Base-by-base conservation (phyloP, 257 asterid species). In the Buddleja alternifolia region DNA sequence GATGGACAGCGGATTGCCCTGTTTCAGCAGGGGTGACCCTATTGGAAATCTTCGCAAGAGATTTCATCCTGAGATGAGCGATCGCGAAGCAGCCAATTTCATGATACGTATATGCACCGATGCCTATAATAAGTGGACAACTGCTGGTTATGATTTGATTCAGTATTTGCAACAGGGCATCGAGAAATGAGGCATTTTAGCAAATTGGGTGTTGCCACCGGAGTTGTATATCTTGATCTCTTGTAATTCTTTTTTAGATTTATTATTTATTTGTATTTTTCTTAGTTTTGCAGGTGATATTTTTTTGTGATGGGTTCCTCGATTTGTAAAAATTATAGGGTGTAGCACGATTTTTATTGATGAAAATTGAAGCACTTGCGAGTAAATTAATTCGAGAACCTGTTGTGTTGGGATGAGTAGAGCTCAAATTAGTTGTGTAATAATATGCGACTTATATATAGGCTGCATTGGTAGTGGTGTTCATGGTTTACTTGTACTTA, bases 81-180 rank as follows among this genome's bases (percentile, higher is more conserved):
- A 94, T 32, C 96, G 99, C 3, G 99, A 94, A 77, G 99, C 99
- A 2, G 99, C 99, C 46, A 89, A 86, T 75, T 94, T 75, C 67
- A 94, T 94, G 99, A 87, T 91, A 34, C 86, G 90, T 4, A 84
- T 66, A 24, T 94, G 99, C 85, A 86, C 89, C 0, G 99, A 94
- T 65, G 96, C 99, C n/a, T 94, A 91, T 76, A 89, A 94, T 53
- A 94, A 94, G 63, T 94, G 99, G 99, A 89, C 96, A 0, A 94
- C 99, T 23, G 95, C 97, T 3, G 97, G 97, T 8, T 94, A 91
- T 58, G 99, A 94, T 86, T 58, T 91, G 88, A 94, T 94, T 72
- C 99, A 94, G 76, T 94, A 91, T 79, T 70, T 94, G 78, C 99
- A 94, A 67, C 99, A 94, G 78, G 99, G 99, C 67, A 92, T 94